Conservation (phyloP, 202 grass and related monocot species). For the Alloteropsis angusta region DNA sequence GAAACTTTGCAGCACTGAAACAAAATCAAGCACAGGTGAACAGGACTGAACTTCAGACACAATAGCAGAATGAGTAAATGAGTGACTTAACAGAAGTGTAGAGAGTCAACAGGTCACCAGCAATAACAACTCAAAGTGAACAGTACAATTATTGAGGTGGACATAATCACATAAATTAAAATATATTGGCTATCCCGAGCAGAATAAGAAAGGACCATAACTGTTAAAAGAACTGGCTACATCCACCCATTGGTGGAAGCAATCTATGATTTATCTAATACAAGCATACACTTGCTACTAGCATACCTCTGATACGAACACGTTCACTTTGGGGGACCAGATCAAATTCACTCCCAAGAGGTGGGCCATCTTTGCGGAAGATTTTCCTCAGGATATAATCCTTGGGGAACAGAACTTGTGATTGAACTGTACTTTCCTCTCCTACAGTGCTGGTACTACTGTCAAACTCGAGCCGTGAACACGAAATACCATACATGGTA, state of each 20-base stretch:
- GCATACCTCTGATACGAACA: constrained; percentile 45
- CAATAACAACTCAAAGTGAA: constrained; percentile 21
- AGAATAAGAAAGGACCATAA: background rate
- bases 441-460: constrained; percentile 19
- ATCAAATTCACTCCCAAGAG: constrained; percentile 73
- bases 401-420: constrained; percentile 66
- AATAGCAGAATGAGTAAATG: background rate
- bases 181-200: background rate
- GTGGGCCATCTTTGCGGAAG: constrained; percentile 84
- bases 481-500: constrained; percentile 3
- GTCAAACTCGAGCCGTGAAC: background rate
- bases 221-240: background rate
- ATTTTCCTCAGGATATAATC: constrained; percentile 79
- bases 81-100: background rate
- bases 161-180: background rate
- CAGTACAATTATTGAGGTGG: background rate
- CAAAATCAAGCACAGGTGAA: background rate
- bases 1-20: background rate
- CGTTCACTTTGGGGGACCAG: constrained; percentile 23
- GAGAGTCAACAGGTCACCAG: background rate
- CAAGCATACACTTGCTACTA: background rate
- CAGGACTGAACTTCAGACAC: background rate
- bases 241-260: background rate
- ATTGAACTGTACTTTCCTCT: constrained; percentile 37
- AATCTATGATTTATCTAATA: background rate